These are phyloP conservation scores for Casuarina equisetifolia DNA, from an alignment of 306 rosid species.

Conservation along the genomic window DNA sequence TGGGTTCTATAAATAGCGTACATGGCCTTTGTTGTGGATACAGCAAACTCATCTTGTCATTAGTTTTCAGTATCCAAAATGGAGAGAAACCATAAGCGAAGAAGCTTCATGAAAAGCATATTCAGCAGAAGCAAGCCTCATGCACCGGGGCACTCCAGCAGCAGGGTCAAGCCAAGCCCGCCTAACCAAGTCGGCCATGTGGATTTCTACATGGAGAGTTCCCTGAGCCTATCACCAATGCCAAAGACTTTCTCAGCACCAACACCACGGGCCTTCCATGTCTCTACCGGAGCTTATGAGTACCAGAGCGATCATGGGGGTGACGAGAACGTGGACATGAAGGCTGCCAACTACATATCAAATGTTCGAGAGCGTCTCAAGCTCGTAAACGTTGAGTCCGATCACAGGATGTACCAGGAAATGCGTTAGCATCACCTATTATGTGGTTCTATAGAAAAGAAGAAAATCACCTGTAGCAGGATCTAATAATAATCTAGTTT, in stretches of 20 bases:
- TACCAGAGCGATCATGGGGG: not conserved
- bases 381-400: conserved; percentile 7
- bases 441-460: not conserved
- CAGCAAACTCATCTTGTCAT: not conserved
- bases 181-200: not conserved
- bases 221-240: not conserved
- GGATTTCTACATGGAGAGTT: not conserved
- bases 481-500: not conserved
- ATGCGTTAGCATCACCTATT: not conserved
- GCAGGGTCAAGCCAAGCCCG: conserved; percentile 23
- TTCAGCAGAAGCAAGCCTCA: conserved; percentile 11
- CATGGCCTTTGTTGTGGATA: not conserved
- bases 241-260: not conserved
- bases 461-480: not conserved
- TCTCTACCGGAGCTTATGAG: not conserved
- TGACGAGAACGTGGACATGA: conserved; percentile 31
- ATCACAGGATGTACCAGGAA: not conserved
- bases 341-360: conserved; percentile 28
- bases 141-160: not conserved
- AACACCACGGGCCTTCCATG: not conserved
- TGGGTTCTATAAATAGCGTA: not conserved
- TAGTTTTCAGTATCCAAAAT: conserved; percentile 1
- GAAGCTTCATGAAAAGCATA: conserved; percentile 27
- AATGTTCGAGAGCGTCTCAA: conserved; percentile 34
- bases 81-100: conserved; percentile 27